Evolutionary conservation across 805 yeast species (phyloP), one percentile per base, ranked within the genome.

Genomic region (Peterozyma xylosa): DNA sequence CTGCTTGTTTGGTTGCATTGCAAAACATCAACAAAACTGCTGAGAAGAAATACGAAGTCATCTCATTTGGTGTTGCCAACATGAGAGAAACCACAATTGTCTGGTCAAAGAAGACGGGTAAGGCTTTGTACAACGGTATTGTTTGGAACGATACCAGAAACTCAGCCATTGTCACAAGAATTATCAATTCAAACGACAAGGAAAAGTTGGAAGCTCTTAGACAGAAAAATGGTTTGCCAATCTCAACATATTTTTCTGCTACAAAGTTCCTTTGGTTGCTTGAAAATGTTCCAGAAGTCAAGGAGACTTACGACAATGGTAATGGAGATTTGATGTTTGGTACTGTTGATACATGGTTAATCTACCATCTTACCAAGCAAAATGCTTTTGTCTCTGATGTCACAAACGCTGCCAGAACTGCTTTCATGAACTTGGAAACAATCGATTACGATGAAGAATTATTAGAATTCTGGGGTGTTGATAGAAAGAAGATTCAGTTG

Each of bases 91-190:
- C 98, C 37, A 83, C 96, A 29, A 73, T 84, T 43, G 80, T 90
- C 40, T 90, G 96, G 96, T 82, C 88, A 45, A 74, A 80, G 51
- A 70, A 70, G 42, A 88, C 96, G 2, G 96, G 96, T 35, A 67
- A 69, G 51, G 95, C 96, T 3, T 74, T 88, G 44, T 75, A 82
- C 58, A 82, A 86, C 59, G 97, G 96, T 56, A 87, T 90, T 60
- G 95, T 90, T 33, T 90, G 98, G 98, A 86, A 91, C 49, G 98
- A 90, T 66, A 86, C 95, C 35, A 76, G 98, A 58, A 91, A 95
- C 35, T 66, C 85, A 9, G 78, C 71, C 15, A 73, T 86, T 40
- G 89, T 88, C 42, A 75, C 76, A 49, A 75, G 79, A 50, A 70
- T 83, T 58, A 74, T 74, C 53, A 66, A 70, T 46, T 69, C 70